These are phyloP conservation scores for Carex pumila DNA, from an alignment of 176 grass and related monocot species.

Conservation along the genomic window DNA sequence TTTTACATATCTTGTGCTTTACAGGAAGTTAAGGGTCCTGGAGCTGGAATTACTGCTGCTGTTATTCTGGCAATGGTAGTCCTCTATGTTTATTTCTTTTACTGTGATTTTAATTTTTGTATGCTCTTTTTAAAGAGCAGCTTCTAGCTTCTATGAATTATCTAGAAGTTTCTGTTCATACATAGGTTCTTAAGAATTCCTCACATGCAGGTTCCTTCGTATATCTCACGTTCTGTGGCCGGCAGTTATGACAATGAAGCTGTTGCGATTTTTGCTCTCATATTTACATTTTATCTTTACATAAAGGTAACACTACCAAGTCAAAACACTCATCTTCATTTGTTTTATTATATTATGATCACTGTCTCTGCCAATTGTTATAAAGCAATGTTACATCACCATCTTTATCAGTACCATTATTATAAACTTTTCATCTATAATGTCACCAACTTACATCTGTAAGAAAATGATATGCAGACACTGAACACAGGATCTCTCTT, in stretches of 20 bases:
- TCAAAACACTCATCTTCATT: neutral
- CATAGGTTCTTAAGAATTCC: neutral
- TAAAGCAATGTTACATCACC: neutral
- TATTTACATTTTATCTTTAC: slow-evolving; percentile 99
- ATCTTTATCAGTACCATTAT: neutral
- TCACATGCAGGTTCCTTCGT: slow-evolving; percentile 74
- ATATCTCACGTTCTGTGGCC: slow-evolving; percentile 97
- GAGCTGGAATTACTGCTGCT: slow-evolving; percentile 94
- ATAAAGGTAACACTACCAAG: slow-evolving; percentile 57
- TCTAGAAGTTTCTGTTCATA: neutral
- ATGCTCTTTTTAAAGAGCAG: neutral
- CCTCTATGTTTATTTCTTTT: slow-evolving; percentile 24
- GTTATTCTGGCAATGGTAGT: slow-evolving; percentile 85
- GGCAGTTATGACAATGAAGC: slow-evolving; percentile 99
- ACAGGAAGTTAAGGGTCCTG: slow-evolving; percentile 95
- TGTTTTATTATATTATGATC: neutral
- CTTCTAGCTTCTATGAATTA: slow-evolving; percentile 1
- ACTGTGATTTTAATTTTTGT: neutral
- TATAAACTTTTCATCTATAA: neutral
- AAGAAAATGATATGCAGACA: slow-evolving; percentile 53
- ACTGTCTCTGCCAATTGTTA: neutral
- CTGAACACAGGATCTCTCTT: slow-evolving; percentile 97
- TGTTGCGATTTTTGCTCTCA: slow-evolving; percentile 96
- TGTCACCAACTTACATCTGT: neutral
- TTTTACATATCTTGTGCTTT: neutral